These are phyloP conservation scores for Pilaira anomala DNA, from an alignment of 192 early-diverging fungal species.

Conservation along the genomic window DNA sequence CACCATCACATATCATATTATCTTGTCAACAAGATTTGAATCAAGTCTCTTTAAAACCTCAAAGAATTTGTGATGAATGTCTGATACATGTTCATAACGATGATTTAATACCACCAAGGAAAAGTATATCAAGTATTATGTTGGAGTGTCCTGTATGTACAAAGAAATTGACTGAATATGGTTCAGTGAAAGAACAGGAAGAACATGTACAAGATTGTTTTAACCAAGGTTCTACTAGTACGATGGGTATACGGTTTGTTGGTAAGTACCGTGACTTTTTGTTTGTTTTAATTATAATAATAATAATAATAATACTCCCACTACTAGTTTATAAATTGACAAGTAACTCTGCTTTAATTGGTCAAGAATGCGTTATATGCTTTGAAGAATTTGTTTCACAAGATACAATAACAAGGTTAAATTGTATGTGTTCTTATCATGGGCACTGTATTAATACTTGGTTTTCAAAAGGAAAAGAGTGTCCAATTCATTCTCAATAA, in stretches of 20 bases:
- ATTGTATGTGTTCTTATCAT: slow-evolving; percentile 89
- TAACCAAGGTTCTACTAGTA: slow-evolving; percentile 35
- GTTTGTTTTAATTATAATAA: neutral
- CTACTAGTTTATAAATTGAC: slow-evolving; percentile 55
- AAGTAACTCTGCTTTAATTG: slow-evolving; percentile 57
- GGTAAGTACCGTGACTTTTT: slow-evolving; percentile 51
- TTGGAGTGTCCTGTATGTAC: slow-evolving; percentile 74
- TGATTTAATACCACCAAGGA: neutral
- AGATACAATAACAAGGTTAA: slow-evolving; percentile 74
- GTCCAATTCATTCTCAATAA: slow-evolving; percentile 75
- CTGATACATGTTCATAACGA: neutral
- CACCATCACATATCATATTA: slow-evolving; percentile 8
- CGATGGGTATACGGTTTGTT: slow-evolving; percentile 55
- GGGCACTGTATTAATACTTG: slow-evolving; percentile 78
- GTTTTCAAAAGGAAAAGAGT: slow-evolving; percentile 68
- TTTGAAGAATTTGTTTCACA: slow-evolving; percentile 85
- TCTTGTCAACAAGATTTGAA: neutral
- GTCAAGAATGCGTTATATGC: slow-evolving; percentile 88
- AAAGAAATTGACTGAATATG: slow-evolving; percentile 42
- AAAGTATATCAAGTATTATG: slow-evolving; percentile 57
- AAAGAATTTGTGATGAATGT: slow-evolving; percentile 25
- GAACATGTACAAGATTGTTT: slow-evolving; percentile 65
- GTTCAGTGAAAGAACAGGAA: slow-evolving; percentile 49
- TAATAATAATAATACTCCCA: neutral
- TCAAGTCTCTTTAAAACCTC: slow-evolving; percentile 15